Evolutionary conservation across 495 filamentous ascomycete species (phyloP).

Genomic region (Haplographium delicatum): DNA sequence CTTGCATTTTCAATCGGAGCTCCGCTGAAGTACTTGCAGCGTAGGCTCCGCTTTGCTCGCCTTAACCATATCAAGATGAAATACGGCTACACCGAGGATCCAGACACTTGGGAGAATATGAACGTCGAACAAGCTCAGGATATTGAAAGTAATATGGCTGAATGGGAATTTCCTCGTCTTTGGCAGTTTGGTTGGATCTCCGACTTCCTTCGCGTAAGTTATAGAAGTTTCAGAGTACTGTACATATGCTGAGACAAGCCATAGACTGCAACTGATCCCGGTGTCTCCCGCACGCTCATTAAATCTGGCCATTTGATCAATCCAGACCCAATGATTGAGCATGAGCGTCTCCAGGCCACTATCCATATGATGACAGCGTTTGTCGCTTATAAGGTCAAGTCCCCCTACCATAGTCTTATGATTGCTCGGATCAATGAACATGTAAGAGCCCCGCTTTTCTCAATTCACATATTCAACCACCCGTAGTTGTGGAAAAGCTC

Average conservation of each 20-base stretch:
- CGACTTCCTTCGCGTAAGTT: slow-evolving; percentile 26
- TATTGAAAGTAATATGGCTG: slow-evolving; percentile 23
- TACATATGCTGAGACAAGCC: neutral
- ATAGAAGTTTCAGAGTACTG: neutral
- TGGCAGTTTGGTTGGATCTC: slow-evolving; percentile 27
- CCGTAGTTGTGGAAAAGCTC: too few species aligned
- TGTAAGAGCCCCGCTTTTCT: slow-evolving; percentile 6
- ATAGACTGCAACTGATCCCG: slow-evolving; percentile 22
- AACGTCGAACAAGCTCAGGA: slow-evolving; percentile 24
- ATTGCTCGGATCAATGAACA: slow-evolving; percentile 28
- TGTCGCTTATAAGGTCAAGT: slow-evolving; percentile 20
- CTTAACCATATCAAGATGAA: slow-evolving; percentile 24
- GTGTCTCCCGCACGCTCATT: slow-evolving; percentile 22
- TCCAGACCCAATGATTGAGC: slow-evolving; percentile 17
- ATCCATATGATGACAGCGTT: slow-evolving; percentile 25
- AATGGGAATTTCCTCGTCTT: slow-evolving; percentile 24
- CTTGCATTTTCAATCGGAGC: neutral
- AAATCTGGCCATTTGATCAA: slow-evolving; percentile 22
- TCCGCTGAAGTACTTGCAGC: slow-evolving; percentile 8
- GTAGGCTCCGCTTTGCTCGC: slow-evolving; percentile 17
- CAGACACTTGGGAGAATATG: slow-evolving; percentile 20
- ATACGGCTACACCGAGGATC: slow-evolving; percentile 22
- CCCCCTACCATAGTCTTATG: slow-evolving; percentile 11
- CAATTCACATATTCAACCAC: too few species aligned
- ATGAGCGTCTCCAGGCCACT: slow-evolving; percentile 24